These are phyloP conservation scores for Citrus unshiu DNA, from an alignment of 345 rosid genomes.

Conservation along the genomic window DNA sequence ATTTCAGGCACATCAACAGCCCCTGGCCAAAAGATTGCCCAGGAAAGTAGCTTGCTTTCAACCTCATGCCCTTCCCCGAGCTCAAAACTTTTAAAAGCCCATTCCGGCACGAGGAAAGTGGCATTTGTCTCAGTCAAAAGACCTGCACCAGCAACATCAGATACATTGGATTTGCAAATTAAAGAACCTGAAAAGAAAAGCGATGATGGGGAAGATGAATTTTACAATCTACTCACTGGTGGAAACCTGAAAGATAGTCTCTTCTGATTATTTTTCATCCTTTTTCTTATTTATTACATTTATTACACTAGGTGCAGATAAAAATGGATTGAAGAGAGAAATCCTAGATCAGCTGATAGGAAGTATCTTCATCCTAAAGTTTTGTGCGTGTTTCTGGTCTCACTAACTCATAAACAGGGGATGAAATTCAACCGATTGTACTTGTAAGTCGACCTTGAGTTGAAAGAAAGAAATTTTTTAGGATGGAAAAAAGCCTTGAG, in stretches of 20 bases:
- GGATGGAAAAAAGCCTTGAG: no score
- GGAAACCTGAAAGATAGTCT: constrained; percentile 35
- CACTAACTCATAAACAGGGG: not conserved
- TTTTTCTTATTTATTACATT: not conserved
- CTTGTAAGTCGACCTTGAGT: not conserved
- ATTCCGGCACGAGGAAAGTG: constrained; percentile 35
- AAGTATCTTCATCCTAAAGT: not conserved
- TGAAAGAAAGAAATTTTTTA: not conserved
- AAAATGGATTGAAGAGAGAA: not conserved
- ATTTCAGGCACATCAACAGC: not conserved
- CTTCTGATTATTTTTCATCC: constrained; percentile 14
- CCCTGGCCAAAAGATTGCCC: not conserved
- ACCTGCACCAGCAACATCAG: constrained; percentile 30
- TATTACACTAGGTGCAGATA: not conserved
- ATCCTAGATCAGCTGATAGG: not conserved
- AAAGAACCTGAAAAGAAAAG: constrained; percentile 19
- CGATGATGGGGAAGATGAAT: constrained; percentile 30
- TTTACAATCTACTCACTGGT: constrained; percentile 43
- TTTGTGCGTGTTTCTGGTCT: not conserved
- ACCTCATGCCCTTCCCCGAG: constrained; percentile 14
- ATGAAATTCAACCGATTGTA: constrained; percentile 1
- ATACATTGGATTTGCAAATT: constrained; percentile 14
- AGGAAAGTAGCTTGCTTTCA: constrained; percentile 11
- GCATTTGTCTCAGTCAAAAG: constrained; percentile 66
- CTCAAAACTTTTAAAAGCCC: constrained; percentile 3